Base-by-base conservation (phyloP, 441 rosid genomes). In the Isatis lusitanica region DNA sequence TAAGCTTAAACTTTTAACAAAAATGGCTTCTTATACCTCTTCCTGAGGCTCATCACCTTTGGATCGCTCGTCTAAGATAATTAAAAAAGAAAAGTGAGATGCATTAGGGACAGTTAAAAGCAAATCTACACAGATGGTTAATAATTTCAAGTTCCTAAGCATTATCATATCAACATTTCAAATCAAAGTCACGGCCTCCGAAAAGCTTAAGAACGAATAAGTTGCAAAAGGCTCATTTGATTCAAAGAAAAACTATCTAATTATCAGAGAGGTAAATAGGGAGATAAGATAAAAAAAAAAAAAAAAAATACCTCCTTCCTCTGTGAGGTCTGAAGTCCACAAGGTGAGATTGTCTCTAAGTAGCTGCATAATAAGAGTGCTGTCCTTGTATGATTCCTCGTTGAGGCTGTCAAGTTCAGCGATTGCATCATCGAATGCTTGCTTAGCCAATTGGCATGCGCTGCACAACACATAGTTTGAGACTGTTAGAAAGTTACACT, bases 371-470 rank as follows among this genome's bases (percentile, higher is more conserved):
- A 91, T 89, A 46, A 89, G 92, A 52, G 94, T 91, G 68, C 94
- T 89, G 79, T 91, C 97, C 83, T 89, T 91, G 86, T 91, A 89
- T 13, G 94, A 89, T 16, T 91, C 97, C 80, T 89, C 97, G 66
- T 86, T 87, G 44, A 91, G 90, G 79, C 89, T 91, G 78, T 91
- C 95, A 46, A 91, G 89, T 79, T 91, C 97, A 6, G 91, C 87
- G 40, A 89, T 91, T 51, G 95, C 97, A 77, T 86, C 91, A 71
- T 91, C 97, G 83, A 89, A 91, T 67, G 97, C 94, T 85, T 89
- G 89, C 78, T 89, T 88, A 62, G 97, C 96, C 82, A 94, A 83
- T 78, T 87, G 89, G 79, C 97, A 91, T 42, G 97, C 96, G 75
- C 97, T 91, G 84, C 69, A 76, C 59, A 74, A 51, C 30, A 69